phyloP scores from a whole-genome alignment of 148 eudicot species.

The Euryodendron excelsum region DNA sequence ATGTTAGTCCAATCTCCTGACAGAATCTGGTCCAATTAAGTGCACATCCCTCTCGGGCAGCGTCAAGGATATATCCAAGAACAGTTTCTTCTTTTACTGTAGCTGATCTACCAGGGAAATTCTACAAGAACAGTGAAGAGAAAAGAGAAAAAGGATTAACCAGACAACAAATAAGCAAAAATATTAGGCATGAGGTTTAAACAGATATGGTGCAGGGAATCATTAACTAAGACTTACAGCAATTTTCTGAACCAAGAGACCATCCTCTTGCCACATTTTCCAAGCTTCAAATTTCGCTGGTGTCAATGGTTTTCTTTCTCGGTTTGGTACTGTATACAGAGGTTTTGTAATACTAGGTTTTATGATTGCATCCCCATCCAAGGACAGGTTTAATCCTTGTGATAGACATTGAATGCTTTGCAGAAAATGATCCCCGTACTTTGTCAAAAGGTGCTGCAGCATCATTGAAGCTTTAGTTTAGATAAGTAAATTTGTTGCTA shows the following conservation, averaged over 20 bases:
- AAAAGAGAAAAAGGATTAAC: not conserved
- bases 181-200: not conserved
- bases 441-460: constrained; percentile 58
- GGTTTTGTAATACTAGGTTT: not conserved
- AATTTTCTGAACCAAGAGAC: constrained; percentile 54
- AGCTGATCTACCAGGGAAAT: constrained; percentile 74
- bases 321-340: constrained; percentile 22
- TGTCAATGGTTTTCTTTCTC: constrained; percentile 31
- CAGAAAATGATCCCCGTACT: constrained; percentile 65
- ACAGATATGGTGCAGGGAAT: not conserved
- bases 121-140: constrained; percentile 27
- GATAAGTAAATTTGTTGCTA: not conserved
- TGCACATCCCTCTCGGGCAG: constrained; percentile 60
- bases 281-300: constrained; percentile 80
- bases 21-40: constrained; percentile 68
- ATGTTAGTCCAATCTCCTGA: constrained; percentile 51
- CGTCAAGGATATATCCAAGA: constrained; percentile 60
- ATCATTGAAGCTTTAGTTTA: constrained; percentile 11
- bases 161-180: not conserved
- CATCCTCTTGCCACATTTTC: constrained; percentile 79
- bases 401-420: constrained; percentile 47
- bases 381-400: constrained; percentile 39
- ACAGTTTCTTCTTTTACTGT: constrained; percentile 76
- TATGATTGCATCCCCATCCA: constrained; percentile 43
- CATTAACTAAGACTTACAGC: constrained; percentile 47